Conservation (phyloP, 495 filamentous ascomycete genomes). For the Cryomyces minteri region DNA sequence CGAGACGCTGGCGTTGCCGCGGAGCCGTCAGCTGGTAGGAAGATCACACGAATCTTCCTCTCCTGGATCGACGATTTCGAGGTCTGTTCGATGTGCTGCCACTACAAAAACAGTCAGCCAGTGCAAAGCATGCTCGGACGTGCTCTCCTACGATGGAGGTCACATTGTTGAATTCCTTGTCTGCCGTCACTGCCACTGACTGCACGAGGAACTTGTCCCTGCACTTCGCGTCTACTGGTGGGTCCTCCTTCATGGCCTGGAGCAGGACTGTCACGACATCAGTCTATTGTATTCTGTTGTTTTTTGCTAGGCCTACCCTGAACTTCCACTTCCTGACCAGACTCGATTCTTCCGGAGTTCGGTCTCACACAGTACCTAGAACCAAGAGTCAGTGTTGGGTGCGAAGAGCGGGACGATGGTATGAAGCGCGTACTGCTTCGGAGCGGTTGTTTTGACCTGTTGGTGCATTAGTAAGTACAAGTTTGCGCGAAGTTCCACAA, state of each 20-base stretch:
- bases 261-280: slow-evolving; percentile 48
- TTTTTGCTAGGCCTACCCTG: slow-evolving; percentile 43
- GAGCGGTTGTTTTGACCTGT: slow-evolving; percentile 96
- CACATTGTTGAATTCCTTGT: slow-evolving; percentile 68
- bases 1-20: slow-evolving; percentile 18
- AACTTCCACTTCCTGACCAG: slow-evolving; percentile 75
- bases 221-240: slow-evolving; percentile 67
- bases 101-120: slow-evolving; percentile 30
- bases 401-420: not conserved
- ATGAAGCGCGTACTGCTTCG: slow-evolving; percentile 65
- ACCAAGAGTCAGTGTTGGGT: not conserved
- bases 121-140: too few species aligned
- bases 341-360: slow-evolving; percentile 88
- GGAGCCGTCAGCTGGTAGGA: slow-evolving; percentile 41
- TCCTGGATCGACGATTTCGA: slow-evolving; percentile 65
- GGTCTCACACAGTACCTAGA: slow-evolving; percentile 90
- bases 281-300: slow-evolving; percentile 9
- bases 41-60: slow-evolving; percentile 89
- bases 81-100: slow-evolving; percentile 58
- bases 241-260: slow-evolving; percentile 95
- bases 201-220: slow-evolving; percentile 98
- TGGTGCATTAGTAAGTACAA: slow-evolving; percentile 1
- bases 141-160: slow-evolving; percentile 47
- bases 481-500: not conserved
- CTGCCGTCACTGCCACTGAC: slow-evolving; percentile 66